These are phyloP conservation scores for Candida sonorensis DNA, from an alignment of 805 yeast species.

Conservation along the genomic window DNA sequence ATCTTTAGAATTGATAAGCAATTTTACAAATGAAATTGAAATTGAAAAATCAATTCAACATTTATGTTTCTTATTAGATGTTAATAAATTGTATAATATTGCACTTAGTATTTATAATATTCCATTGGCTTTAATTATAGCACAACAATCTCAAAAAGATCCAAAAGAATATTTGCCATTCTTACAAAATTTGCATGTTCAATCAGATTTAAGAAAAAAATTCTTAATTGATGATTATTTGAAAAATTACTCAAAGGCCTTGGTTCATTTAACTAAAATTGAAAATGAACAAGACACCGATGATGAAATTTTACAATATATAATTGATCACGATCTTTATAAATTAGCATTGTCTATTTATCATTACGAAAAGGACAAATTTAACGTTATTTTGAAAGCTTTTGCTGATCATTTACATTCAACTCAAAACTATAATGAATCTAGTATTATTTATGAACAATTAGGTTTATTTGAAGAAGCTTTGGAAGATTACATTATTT, in stretches of 20 bases:
- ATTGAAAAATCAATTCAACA: slow-evolving; percentile 67
- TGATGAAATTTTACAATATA: slow-evolving; percentile 61
- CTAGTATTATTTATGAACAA: slow-evolving; percentile 74
- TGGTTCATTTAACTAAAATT: slow-evolving; percentile 52
- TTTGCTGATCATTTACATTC: slow-evolving; percentile 60
- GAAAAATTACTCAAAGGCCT: slow-evolving; percentile 61
- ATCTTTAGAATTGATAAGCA: slow-evolving; percentile 61
- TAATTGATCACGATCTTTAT: slow-evolving; percentile 63
- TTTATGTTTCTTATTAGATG: slow-evolving; percentile 85
- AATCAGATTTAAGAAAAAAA: slow-evolving; percentile 56
- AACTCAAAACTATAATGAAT: slow-evolving; percentile 56
- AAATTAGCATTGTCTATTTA: slow-evolving; percentile 59
- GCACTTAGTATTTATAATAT: slow-evolving; percentile 82
- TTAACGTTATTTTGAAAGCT: slow-evolving; percentile 43
- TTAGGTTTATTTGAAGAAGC: slow-evolving; percentile 54
- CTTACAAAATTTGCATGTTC: slow-evolving; percentile 68
- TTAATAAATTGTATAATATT: slow-evolving; percentile 69
- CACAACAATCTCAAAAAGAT: slow-evolving; percentile 96
- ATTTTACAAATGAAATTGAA: slow-evolving; percentile 39
- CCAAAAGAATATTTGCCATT: slow-evolving; percentile 96
- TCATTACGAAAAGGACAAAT: slow-evolving; percentile 49
- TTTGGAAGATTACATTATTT: slow-evolving; percentile 58
- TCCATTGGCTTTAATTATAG: slow-evolving; percentile 71
- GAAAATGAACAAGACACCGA: slow-evolving; percentile 30
- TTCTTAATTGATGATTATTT: slow-evolving; percentile 77